Base-by-base conservation (phyloP, 257 asterid genomes). In the Solanum stenotomum region DNA sequence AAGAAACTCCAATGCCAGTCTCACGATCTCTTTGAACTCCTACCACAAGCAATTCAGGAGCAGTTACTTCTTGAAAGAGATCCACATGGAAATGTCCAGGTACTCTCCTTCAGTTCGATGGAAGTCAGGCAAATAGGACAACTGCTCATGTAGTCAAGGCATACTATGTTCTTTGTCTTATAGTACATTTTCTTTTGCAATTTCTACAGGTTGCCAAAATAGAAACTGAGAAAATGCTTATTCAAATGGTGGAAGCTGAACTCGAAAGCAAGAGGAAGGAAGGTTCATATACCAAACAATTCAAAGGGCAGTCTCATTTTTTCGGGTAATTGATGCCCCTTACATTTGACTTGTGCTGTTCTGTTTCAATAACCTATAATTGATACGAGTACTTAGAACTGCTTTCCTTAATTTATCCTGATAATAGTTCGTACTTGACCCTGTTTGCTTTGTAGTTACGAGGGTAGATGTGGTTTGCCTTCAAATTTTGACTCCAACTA, bases 21-120 rank as follows among this genome's bases (percentile, higher is more conserved):
- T 86, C 93, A 84, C 67, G 89, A 93, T 92, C 99, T 97, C 61
- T 97, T 97, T 88, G 98, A 97, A 75, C 37, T 97, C 35, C 92
- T 97, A 78, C 99, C 99, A 67, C 89, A 92, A 56, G 96, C 98
- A 88, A 96, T 97, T 89, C 98, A 96, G 90, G 99, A 94, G 68
- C 99, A 97, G 87, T 86, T 97, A 94, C 88, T 97, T 94, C 99
- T 97, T 23, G 99, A 97, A 92, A 97, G 99, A 92, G 99, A 97
- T 91, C 99, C 99, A 67, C 99, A 97, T 59, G 99, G 99, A 88
- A 97, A 97, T 90, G 99, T 97, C 87, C 99, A 96, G 98, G 98
- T 95, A 83, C 84, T 65, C 37, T 56, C 42, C 79, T 70, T 63
- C 25, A 13, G 40, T 49, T 49, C 0, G 20, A 82, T 11, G 27